Conservation (phyloP, 306 rosid species). For the Coriaria nepalensis region DNA sequence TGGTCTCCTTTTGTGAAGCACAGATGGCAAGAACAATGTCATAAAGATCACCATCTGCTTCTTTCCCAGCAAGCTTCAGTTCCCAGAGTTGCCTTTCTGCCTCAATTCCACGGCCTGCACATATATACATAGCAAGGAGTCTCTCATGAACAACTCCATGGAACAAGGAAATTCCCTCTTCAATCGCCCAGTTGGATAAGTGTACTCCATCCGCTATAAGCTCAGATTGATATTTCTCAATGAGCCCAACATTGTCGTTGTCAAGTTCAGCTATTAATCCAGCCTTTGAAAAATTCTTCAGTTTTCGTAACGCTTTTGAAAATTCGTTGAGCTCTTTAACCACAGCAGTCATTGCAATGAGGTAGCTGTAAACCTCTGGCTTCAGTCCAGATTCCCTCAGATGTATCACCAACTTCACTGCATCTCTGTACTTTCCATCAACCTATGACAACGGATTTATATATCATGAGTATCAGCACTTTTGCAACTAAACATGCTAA, state of each 20-base stretch:
- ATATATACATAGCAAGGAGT: conserved; percentile 90
- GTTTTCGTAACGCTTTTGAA: conserved; percentile 67
- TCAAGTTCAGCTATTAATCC: conserved; percentile 54
- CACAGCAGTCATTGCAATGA: conserved; percentile 86
- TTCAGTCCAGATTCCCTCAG: conserved; percentile 74
- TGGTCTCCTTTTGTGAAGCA: conserved; percentile 68
- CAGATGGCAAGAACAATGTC: conserved; percentile 89
- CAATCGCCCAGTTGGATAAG: conserved; percentile 67
- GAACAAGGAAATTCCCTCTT: conserved; percentile 46
- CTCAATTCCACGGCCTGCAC: conserved; percentile 84
- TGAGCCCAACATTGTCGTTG: conserved; percentile 35
- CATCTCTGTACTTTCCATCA: conserved; percentile 60
- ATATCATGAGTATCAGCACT: conserved; percentile 1
- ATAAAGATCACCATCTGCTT: conserved; percentile 66
- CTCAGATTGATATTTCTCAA: conserved; percentile 65
- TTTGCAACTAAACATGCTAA: background rate
- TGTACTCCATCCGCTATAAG: conserved; percentile 54
- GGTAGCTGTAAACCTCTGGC: conserved; percentile 89
- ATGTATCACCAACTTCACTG: conserved; percentile 60
- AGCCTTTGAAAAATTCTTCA: conserved; percentile 40
- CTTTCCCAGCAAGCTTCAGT: conserved; percentile 88
- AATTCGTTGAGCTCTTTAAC: conserved; percentile 86
- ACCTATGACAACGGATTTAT: conserved; percentile 30
- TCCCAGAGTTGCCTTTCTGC: conserved; percentile 94
- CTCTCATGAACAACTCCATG: conserved; percentile 75